Evolutionary conservation across 2,329 filamentous ascomycete species (phyloP), one percentile per base, ranked within the genome.

Genomic region (Calonectria hongkongensis): DNA sequence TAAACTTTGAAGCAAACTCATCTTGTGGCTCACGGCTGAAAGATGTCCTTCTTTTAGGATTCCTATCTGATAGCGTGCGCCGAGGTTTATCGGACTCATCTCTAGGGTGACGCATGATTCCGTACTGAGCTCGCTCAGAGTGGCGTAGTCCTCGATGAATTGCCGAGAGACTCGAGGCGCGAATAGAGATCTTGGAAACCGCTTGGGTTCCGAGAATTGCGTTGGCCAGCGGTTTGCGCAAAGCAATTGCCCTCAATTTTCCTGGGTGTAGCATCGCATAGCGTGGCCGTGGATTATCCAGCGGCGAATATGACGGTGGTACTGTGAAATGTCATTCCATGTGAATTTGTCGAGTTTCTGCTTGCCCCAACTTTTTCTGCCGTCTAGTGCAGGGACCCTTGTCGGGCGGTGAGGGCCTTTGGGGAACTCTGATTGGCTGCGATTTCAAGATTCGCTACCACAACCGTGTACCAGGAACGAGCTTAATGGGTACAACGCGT

Each of bases 131-230:
- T 73, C 82, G 78, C 79, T 87, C 76, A 76, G 90, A 83, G 82
- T 85, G 79, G 54, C 92, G 90, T 68, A 95, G 86, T 16, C 93
- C 93, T 56, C 89, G 87, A 75, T 92, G 90, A 79, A 95, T 95
- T 51, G 93, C 93, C 12, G 93, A 93, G 72, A 94, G 87, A 50
- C 81, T 83, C 33, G 83, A 79, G 27, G 77, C 39, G 50, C 83
- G 83, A 48, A 76, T 74, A 18, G 73, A 67, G 5, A 77, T 50
- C 28, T 75, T 77, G 28, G 75, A 71, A n/a, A 72, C 74, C 39
- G 25, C 63, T 50, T 63, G 66, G 27, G 66, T 62, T 41, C 62
- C 27, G 4, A 60, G 39, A 41, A 76, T 39, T n/a, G 63, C 45
- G 18, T 43, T 60, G 21, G 71, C 51, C n/a, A 80, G 58, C 7